Conservation (phyloP, 1,139 yeast species). For the Sugiyamaella sp. region DNA sequence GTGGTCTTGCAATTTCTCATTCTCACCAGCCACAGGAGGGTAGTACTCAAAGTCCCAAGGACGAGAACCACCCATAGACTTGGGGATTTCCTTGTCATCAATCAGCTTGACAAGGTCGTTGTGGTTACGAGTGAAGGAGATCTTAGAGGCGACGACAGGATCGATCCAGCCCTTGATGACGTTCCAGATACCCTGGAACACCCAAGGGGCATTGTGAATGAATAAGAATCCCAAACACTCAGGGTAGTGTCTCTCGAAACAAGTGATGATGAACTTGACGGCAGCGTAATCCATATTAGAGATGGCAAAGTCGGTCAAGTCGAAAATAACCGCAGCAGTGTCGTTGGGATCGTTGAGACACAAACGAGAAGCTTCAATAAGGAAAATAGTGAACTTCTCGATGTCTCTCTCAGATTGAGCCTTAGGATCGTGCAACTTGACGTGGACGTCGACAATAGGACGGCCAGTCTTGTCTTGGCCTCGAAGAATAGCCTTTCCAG, state of each 20-base stretch:
- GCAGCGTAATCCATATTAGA: conserved; percentile 84
- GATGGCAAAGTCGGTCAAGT: conserved; percentile 71
- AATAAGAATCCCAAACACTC: conserved; percentile 76
- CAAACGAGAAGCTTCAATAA: conserved; percentile 72
- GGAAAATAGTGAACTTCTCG: conserved; percentile 63
- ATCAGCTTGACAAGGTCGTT: conserved; percentile 64
- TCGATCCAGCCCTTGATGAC: conserved; percentile 84
- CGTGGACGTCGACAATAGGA: conserved; percentile 72
- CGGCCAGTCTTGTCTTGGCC: conserved; percentile 67
- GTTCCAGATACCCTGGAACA: conserved; percentile 84
- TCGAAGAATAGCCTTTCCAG: conserved; percentile 64
- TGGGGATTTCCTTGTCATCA: conserved; percentile 56
- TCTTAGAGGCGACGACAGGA: conserved; percentile 84
- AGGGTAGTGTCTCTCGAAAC: conserved; percentile 88
- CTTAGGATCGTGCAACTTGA: conserved; percentile 69
- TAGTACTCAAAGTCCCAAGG: conserved; percentile 57
- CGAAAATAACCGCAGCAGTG: conserved; percentile 75
- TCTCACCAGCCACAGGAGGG: conserved; percentile 57
- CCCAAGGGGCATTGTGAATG: conserved; percentile 90
- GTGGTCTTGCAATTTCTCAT: conserved; percentile 48
- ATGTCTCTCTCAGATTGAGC: conserved; percentile 72
- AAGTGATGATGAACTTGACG: conserved; percentile 72
- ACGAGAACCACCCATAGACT: conserved; percentile 68
- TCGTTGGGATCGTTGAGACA: conserved; percentile 65
- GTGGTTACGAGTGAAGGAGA: conserved; percentile 65